Evolutionary conservation across 305 asterid genomes (phyloP).

Genomic region (Fraxinus velutina): DNA sequence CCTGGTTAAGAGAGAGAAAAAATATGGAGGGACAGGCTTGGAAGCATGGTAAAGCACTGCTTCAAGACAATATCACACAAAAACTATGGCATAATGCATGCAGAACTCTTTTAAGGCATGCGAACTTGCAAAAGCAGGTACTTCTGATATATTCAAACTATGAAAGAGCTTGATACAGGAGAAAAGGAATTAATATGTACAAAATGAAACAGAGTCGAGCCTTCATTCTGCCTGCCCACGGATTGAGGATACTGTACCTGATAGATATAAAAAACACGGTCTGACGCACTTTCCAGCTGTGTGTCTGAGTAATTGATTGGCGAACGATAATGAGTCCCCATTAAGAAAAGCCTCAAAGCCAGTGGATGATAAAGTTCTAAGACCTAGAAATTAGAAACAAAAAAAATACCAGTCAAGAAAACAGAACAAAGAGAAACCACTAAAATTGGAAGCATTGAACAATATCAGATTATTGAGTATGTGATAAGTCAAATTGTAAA

Average conservation of each 20-base stretch:
- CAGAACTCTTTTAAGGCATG: conserved; percentile 3
- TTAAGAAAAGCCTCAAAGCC: conserved; percentile 82
- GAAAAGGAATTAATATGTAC: neutral
- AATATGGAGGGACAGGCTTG: neutral
- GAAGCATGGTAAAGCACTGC: neutral
- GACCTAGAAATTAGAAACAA: conserved; percentile 49
- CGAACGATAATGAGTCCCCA: conserved; percentile 93
- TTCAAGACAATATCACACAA: conserved; percentile 1
- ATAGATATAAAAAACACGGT: conserved; percentile 81
- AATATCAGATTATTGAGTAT: neutral
- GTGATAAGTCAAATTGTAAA: neutral
- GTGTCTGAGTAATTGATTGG: conserved; percentile 84
- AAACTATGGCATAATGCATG: neutral
- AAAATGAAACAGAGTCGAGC: neutral
- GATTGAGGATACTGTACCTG: conserved; percentile 49
- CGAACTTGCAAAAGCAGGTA: conserved; percentile 6
- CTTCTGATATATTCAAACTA: neutral
- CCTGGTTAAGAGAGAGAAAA: neutral
- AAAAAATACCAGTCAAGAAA: conserved; percentile 1
- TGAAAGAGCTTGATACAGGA: conserved; percentile 13
- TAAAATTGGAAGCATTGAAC: conserved; percentile 2
- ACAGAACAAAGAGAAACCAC: neutral
- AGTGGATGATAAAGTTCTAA: conserved; percentile 85
- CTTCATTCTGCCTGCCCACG: neutral
- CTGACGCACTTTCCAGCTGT: conserved; percentile 90